Conservation (phyloP, 2,329 filamentous ascomycete species). For the Anisogramma anomala region DNA sequence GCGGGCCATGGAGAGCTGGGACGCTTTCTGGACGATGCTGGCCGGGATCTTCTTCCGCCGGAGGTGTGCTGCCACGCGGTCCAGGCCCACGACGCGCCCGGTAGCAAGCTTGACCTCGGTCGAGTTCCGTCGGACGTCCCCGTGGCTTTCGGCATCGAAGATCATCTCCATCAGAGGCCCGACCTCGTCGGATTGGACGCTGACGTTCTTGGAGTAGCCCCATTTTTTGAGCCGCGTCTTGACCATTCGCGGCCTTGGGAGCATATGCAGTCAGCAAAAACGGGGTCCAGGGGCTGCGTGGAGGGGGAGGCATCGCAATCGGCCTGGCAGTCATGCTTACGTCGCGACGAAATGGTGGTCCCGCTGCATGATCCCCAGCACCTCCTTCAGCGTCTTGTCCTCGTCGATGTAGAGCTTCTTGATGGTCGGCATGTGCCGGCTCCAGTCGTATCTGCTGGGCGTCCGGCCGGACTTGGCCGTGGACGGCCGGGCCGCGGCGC, state of each 20-base stretch:
- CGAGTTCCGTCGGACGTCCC: conserved; percentile 7
- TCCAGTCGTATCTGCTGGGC: conserved; percentile 16
- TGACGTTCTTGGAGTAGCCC: conserved; percentile 15
- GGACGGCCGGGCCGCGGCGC: background rate
- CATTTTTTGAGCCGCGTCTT: conserved; percentile 15
- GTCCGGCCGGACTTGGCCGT: conserved; percentile 10
- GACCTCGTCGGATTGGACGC: conserved; percentile 13
- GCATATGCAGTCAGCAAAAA: conserved; percentile 7
- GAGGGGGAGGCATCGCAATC: background rate
- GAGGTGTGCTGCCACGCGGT: conserved; percentile 12
- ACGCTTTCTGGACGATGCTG: conserved; percentile 1
- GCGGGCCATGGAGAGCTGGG: background rate
- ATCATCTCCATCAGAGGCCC: conserved; percentile 11
- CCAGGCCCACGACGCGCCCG: conserved; percentile 11
- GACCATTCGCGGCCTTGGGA: conserved; percentile 8
- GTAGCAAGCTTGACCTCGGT: conserved; percentile 12
- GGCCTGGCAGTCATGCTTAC: conserved; percentile 8
- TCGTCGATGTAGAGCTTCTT: conserved; percentile 17
- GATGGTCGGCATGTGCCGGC: conserved; percentile 13
- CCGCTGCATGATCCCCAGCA: conserved; percentile 15
- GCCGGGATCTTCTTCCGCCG: conserved; percentile 10
- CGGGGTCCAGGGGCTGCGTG: background rate
- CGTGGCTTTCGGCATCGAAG: conserved; percentile 10
- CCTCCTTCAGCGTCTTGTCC: conserved; percentile 15
- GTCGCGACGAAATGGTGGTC: conserved; percentile 16